Base-by-base conservation (phyloP, 2,329 filamentous ascomycete genomes). In the Exophiala calicioides region DNA sequence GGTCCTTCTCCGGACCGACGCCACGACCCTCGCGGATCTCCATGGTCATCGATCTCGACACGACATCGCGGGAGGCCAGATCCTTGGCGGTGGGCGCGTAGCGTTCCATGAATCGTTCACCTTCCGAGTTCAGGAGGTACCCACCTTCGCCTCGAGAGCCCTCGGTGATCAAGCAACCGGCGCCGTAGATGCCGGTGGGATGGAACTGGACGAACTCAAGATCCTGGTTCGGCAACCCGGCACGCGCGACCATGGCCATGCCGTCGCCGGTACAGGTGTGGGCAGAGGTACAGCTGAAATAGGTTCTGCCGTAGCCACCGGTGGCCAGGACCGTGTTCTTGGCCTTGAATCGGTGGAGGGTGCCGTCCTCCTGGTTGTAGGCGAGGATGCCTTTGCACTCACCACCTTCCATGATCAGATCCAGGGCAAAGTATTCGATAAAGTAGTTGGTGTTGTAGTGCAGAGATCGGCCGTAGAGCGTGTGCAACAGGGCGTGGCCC, bases 171-270 rank as follows among this genome's bases (percentile, higher is more conserved):
- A 98, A 77, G 74, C 91, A 95, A 59, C 91, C 91, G 64, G 91
- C 93, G 65, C 93, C 93, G 71, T 98, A 98, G 74, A 98, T 97
- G 82, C 91, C 91, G 59, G 91, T 96, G 46, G 91, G 91, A 72
- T 98, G 91, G 82, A 98, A 98, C 75, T 98, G 91, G 55, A 98
- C 93, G 73, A 98, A 98, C 71, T 98, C 93, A 56, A 97, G 81
- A 85, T 98, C 93, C 78, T 98, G 93, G 80, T 95, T 95, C 63
- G 93, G 91, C 30, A 98, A 85, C 70, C 93, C 93, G 54, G 93
- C 93, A 76, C 93, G 90, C 61, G 91, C 88, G 64, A 97, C 91
- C 93, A 98, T 97, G 60, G 93, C 93, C 88, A 95, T 96, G 69
- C 93, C 93, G 68, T 98, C 93, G 80, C 93, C 93, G 55, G 93